These are phyloP conservation scores for Saccharum hybrid DNA, from an alignment of 202 grass and related monocot species.

Conservation along the genomic window DNA sequence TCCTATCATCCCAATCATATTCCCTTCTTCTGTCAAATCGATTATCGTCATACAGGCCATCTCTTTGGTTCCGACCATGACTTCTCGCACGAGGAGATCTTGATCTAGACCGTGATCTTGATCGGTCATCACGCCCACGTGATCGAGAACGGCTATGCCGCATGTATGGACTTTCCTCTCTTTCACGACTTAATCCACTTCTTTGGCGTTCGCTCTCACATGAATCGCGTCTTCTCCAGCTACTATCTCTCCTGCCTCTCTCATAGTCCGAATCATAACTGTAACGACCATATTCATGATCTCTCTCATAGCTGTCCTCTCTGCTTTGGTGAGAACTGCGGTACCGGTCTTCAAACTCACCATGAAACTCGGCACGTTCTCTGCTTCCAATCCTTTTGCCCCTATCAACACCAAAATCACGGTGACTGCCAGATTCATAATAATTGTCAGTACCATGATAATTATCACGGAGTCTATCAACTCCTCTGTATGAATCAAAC, in stretches of 20 bases:
- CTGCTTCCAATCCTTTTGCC: conserved; percentile 76
- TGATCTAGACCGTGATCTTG: conserved; percentile 81
- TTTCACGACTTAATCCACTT: conserved; percentile 71
- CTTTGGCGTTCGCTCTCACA: conserved; percentile 65
- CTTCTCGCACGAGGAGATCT: conserved; percentile 77
- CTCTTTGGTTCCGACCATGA: conserved; percentile 63
- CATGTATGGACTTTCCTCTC: conserved; percentile 64
- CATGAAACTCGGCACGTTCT: conserved; percentile 61
- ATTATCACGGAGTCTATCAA: conserved; percentile 68
- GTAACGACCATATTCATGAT: conserved; percentile 57
- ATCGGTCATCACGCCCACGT: conserved; percentile 51
- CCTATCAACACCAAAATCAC: conserved; percentile 83
- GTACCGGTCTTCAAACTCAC: conserved; percentile 65
- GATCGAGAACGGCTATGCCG: conserved; percentile 72
- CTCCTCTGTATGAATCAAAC: conserved; percentile 57
- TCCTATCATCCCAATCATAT: conserved; percentile 75
- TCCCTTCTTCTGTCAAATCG: conserved; percentile 80
- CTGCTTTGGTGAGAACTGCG: conserved; percentile 59
- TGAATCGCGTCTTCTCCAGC: conserved; percentile 66
- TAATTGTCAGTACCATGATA: conserved; percentile 55
- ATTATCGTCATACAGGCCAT: conserved; percentile 75
- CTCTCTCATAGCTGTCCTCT: conserved; percentile 68
- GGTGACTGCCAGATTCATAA: conserved; percentile 64
- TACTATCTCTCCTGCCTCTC: conserved; percentile 69
- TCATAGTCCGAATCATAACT: conserved; percentile 70